Evolutionary conservation across 2,329 filamentous ascomycete species (phyloP), one percentile per base, ranked within the genome.

Genomic region (Lecanosticta acicola): DNA sequence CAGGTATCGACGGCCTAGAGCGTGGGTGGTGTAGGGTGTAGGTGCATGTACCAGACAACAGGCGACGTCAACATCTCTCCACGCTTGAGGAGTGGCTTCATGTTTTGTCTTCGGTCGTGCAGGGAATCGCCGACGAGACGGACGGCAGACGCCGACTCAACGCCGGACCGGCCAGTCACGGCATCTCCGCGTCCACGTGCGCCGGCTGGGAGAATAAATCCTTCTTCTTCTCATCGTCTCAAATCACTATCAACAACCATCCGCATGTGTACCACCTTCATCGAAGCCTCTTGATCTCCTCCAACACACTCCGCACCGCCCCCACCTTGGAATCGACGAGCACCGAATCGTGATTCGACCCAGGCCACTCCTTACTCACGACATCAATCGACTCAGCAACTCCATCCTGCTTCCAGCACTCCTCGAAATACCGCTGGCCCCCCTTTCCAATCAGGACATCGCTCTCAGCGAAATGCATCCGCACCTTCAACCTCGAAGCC

Each of bases 371-470:
- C 11, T 4, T 50, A 14, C 54, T 58, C n/a, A 56, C 42, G n/a
- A 72, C 68, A 37, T 67, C 59, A 20, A 73, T 54, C 0, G 50
- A 54, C 7, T 55, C 55, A 2, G 54, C 54, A 10, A 62, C 54
- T 4, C 58, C 61, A 10, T 55, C 46, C 19, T 55, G 50, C 16
- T 41, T 50, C 68, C 69, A 75, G 43, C 69, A 70, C 3, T 62
- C 37, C 45, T 72, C 63, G 39, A 73, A 70, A 58, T 72, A 74
- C 33, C 57, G 44, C 56, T 65, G 63, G 2, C 72, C 72, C 10
- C 59, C 59, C 35, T 63, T 62, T 0, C 69, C 70, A 36, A 70
- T 68, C 67, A 75, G 62, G 1, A 64, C 51, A 58, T 75, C 73
- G 2, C 56, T 61, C 13, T 59, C 63, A 1, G 65, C 66, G 50